Base-by-base conservation (phyloP, 257 asterid genomes). In the Plantago ovata region DNA sequence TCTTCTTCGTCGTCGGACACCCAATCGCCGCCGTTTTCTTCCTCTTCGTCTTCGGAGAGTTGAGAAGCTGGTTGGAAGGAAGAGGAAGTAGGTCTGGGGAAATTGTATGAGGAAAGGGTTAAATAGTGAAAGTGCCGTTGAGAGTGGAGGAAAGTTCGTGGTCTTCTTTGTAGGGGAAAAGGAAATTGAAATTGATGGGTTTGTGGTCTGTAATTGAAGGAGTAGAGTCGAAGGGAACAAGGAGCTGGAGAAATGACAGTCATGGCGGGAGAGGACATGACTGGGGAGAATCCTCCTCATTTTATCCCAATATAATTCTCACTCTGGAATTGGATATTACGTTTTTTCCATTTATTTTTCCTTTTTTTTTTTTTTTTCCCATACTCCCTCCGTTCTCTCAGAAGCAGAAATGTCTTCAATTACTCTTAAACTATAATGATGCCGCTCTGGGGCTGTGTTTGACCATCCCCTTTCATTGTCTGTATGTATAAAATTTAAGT, bases 221-320 rank as follows among this genome's bases (percentile, higher is more conserved):
- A 47, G 9, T 63, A 9, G 78, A 52, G 51, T 12, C 1, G 49
- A 36, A 49, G 56, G 38, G 76, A 32, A 14, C 74, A 43, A 77
- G 52, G 62, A 52, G 22, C 66, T 3, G 86, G 36, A 28, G 36
- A 28, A 28, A 28, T 28, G 36, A 28, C 39, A 53, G 75, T 23
- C 91, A 87, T 84, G 95, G 93, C 93, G 96, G 93, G 93, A 84
- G 83, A 61, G 50, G 42, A 49, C n/a, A 49, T 49, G 22, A 49
- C 10, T 49, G 1, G 28, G 15, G 22, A 10, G 12, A 16, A 6
- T 13, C 8, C 9, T 12, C 11, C 6, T 45, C 9, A 45, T 45
- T 45, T 45, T n/a, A 45, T 45, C 36, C 36, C 36, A 28, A 28
- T 6, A 28, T 28, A 28, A 28, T 28, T 28, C 36, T 28, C 36